Evolutionary conservation across 805 yeast genomes (phyloP).

Genomic region (Ogataea corticis): DNA sequence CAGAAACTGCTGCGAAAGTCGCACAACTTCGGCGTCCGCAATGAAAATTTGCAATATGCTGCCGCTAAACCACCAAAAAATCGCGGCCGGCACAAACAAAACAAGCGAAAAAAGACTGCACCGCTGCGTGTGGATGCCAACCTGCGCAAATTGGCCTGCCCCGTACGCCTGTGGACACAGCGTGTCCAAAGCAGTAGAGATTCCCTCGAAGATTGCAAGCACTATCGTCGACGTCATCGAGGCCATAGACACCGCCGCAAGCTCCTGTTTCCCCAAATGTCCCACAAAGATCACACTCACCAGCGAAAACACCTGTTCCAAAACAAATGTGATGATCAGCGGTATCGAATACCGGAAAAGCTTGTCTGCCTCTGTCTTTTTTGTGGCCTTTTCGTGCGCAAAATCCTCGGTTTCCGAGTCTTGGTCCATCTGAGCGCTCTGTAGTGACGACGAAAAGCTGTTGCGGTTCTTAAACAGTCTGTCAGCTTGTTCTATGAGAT

Average conservation of each 20-base stretch:
- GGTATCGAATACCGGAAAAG: constrained; percentile 52
- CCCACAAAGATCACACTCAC: constrained; percentile 82
- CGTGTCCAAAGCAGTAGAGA: constrained; percentile 74
- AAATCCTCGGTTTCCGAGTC: constrained; percentile 35
- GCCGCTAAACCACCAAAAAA: constrained; percentile 64
- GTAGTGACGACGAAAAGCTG: constrained; percentile 18
- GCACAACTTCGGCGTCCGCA: constrained; percentile 45
- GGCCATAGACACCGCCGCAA: constrained; percentile 75
- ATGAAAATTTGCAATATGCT: constrained; percentile 45
- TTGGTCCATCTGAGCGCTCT: constrained; percentile 12
- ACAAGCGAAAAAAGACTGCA: constrained; percentile 64
- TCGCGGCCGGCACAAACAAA: constrained; percentile 58
- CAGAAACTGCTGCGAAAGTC: constrained; percentile 58
- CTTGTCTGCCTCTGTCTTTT: constrained; percentile 32
- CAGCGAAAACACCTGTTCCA: constrained; percentile 61
- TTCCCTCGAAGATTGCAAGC: constrained; percentile 73
- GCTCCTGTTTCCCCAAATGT: constrained; percentile 65
- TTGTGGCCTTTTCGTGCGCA: constrained; percentile 28
- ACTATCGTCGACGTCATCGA: constrained; percentile 80
- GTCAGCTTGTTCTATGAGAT: constrained; percentile 27
- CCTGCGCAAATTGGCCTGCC: constrained; percentile 58
- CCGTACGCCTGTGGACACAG: constrained; percentile 81
- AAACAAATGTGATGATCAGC: constrained; percentile 61
- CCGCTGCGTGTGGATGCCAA: constrained; percentile 67
- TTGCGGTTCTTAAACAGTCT: constrained; percentile 25